Conservation (phyloP, 73 alveolate genomes). For the Blepharisma japonicum region DNA sequence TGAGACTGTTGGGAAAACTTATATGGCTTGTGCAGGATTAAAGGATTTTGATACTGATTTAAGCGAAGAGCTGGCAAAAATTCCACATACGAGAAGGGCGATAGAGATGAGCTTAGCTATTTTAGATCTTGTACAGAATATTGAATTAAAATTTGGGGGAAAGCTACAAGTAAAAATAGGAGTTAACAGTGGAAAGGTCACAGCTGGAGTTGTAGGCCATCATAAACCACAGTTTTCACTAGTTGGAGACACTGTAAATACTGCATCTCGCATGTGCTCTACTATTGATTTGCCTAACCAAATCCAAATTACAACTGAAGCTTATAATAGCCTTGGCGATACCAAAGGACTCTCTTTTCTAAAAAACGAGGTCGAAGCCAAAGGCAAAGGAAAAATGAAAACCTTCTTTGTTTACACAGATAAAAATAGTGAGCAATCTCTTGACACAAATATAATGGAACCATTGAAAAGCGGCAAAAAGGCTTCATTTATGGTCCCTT, state of each 20-base stretch:
- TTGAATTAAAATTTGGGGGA: background rate
- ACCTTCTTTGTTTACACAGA: background rate
- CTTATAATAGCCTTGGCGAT: background rate
- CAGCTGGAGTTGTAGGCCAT: conserved; percentile 97
- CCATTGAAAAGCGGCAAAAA: conserved; percentile 30
- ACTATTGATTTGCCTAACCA: conserved; percentile 48
- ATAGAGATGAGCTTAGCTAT: background rate
- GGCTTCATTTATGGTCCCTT: too few relatives aligned
- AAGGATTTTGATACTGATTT: conserved; percentile 54
- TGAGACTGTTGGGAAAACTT: conserved; percentile 88
- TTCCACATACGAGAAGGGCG: conserved; percentile 27
- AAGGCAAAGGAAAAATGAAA: conserved; percentile 11
- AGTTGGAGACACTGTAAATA: conserved; percentile 98
- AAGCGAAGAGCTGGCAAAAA: conserved; percentile 33
- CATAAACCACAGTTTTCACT: conserved; percentile 96
- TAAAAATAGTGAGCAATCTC: too few relatives aligned
- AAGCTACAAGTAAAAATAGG: conserved; percentile 85
- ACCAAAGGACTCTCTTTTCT: background rate
- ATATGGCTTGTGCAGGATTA: conserved; percentile 87
- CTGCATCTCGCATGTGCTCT: conserved; percentile 95
- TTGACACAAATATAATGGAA: background rate
- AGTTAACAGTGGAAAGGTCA: conserved; percentile 93
- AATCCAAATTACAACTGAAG: background rate
- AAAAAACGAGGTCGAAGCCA: conserved; percentile 16
- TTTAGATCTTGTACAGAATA: background rate